These are phyloP conservation scores for Talaromyces sp. DNA, from an alignment of 2,329 filamentous ascomycete genomes.

Conservation along the genomic window DNA sequence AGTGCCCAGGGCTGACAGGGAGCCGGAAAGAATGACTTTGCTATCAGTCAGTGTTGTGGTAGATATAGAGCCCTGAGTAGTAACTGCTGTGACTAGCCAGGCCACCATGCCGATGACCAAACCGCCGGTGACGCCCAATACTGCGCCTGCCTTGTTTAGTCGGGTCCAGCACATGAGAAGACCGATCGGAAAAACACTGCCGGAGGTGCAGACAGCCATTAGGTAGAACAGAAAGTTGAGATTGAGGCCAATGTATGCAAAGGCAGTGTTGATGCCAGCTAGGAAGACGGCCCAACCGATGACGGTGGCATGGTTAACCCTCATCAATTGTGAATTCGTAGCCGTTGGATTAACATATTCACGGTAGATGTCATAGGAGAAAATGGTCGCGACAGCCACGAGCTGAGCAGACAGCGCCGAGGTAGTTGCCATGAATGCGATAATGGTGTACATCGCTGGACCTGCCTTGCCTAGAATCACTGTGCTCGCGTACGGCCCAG, in stretches of 20 bases:
- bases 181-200: not conserved
- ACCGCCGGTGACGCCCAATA: not conserved
- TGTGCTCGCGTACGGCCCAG: conserved; percentile 33
- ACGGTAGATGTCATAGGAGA: conserved; percentile 53
- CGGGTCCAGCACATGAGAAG: not conserved
- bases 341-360: conserved; percentile 47
- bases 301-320: conserved; percentile 51
- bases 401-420: conserved; percentile 51
- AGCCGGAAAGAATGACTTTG: conserved; percentile 1
- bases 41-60: conserved; percentile 3
- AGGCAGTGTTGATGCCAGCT: conserved; percentile 35
- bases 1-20: not conserved
- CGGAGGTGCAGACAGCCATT: conserved; percentile 2
- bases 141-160: not conserved
- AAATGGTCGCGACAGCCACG: conserved; percentile 51
- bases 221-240: conserved; percentile 7
- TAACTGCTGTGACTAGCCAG: conserved; percentile 1
- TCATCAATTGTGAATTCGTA: conserved; percentile 47
- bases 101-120: conserved; percentile 9
- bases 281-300: conserved; percentile 49
- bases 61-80: not conserved
- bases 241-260: not conserved
- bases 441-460: conserved; percentile 32
- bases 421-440: conserved; percentile 41
- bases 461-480: conserved; percentile 38